A percentile compares a stretch with the other conserved stretches of the same genome.
phyloP scores from a whole-genome alignment of 2,329 filamentous ascomycete species.

The Xylariaceae sp. region DNA sequence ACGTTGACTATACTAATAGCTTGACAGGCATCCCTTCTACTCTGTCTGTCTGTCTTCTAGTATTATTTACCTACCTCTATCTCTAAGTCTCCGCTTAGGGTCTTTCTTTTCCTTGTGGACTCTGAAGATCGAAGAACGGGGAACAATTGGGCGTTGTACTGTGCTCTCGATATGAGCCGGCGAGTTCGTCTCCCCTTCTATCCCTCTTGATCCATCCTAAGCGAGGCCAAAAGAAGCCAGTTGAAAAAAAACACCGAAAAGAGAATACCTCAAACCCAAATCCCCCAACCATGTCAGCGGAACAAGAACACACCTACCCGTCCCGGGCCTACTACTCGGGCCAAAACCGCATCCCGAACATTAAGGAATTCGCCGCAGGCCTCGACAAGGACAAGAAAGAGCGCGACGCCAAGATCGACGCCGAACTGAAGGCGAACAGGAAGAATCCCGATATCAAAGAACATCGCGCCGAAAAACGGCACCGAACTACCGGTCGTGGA shows the following conservation, averaged over 20 bases:
- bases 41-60: no score
- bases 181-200: neutral
- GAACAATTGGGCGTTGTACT: no score
- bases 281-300: constrained; percentile 24
- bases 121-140: no score
- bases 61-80: no score
- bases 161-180: neutral
- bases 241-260: no score
- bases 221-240: neutral
- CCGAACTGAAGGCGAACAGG: constrained; percentile 39
- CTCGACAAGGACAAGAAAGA: constrained; percentile 74
- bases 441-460: constrained; percentile 33
- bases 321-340: constrained; percentile 64
- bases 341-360: constrained; percentile 77
- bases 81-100: no score
- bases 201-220: neutral
- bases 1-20: no score
- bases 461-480: constrained; percentile 38
- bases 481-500: constrained; percentile 41
- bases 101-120: no score
- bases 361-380: constrained; percentile 73
- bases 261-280: neutral
- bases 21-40: no score
- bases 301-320: constrained; percentile 26
- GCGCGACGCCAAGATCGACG: constrained; percentile 66